Evolutionary conservation across 768 basidiomycete species (phyloP).

Genomic region (Boletus subparvulus): DNA sequence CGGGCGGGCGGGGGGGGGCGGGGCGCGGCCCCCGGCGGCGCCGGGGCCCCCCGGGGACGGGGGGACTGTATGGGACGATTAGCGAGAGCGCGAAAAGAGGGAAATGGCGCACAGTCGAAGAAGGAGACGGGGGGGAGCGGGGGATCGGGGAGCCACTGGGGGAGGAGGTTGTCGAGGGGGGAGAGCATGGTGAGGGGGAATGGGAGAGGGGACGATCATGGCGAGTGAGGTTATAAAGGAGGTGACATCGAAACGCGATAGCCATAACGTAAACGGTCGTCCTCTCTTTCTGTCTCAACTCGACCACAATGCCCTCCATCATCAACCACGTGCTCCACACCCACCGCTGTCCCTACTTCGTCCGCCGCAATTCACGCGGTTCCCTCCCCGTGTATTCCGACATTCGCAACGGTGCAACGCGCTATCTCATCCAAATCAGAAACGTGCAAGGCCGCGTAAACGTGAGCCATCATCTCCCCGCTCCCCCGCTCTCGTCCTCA

Average conservation of each 20-base stretch:
- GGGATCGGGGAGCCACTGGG: not conserved
- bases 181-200: conserved; percentile 11
- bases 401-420: conserved; percentile 62
- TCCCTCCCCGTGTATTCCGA: conserved; percentile 77
- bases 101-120: not conserved
- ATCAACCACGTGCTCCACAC: conserved; percentile 15
- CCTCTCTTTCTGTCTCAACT: not conserved
- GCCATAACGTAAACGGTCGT: not conserved
- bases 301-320: conserved; percentile 13
- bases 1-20: too few relatives aligned
- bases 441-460: conserved; percentile 65
- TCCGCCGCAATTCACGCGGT: conserved; percentile 65
- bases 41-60: too few relatives aligned
- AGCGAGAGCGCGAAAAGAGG: too few relatives aligned
- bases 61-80: too few relatives aligned
- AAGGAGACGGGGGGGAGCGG: not conserved
- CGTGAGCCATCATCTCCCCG: conserved; percentile 38
- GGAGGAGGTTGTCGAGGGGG: conserved; percentile 23
- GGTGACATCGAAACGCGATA: not conserved
- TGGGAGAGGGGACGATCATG: not conserved
- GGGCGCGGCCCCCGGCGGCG: too few relatives aligned
- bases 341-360: conserved; percentile 43
- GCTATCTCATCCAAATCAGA: conserved; percentile 56
- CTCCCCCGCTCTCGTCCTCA: not conserved
- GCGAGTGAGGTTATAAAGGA: conserved; percentile 6